Evolutionary conservation across 495 filamentous ascomycete species (phyloP).

Genomic region (Bacidia rubella): DNA sequence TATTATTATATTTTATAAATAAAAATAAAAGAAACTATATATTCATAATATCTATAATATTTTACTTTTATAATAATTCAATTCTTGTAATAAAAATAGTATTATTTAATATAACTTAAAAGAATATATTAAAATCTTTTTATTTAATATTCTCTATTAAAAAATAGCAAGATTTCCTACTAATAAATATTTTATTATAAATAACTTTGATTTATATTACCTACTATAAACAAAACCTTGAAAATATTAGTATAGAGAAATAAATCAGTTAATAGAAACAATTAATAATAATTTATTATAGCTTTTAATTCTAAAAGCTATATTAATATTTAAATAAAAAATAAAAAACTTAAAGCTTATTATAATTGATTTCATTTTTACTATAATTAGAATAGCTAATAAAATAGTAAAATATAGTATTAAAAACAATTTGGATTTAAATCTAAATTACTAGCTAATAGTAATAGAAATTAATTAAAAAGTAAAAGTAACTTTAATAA

Average conservation of each 20-base stretch:
- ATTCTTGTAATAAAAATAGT: not conserved
- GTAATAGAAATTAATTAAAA: not conserved
- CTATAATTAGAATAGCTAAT: not conserved
- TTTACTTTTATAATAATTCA: not conserved
- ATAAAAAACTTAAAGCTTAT: slow-evolving; percentile 1
- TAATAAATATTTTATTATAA: too few relatives aligned
- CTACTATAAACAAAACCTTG: too few relatives aligned
- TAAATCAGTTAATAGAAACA: not conserved
- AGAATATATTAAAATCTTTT: too few relatives aligned
- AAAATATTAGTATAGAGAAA: not conserved
- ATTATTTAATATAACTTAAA: too few relatives aligned
- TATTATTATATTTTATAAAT: not conserved
- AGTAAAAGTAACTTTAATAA: too few relatives aligned
- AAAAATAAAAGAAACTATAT: not conserved
- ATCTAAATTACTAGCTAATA: not conserved
- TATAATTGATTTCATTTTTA: slow-evolving; percentile 1
- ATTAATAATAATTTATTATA: not conserved
- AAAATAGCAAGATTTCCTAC: too few relatives aligned
- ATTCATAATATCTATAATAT: not conserved
- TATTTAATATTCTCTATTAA: too few relatives aligned
- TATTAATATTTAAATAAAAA: not conserved
- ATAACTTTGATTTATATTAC: too few relatives aligned
- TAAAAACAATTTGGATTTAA: not conserved
- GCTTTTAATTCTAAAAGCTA: not conserved
- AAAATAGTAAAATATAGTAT: not conserved